Evolutionary conservation across 1,284 basidiomycete genomes (phyloP).

Genomic region (Neonothopanus nambi): DNA sequence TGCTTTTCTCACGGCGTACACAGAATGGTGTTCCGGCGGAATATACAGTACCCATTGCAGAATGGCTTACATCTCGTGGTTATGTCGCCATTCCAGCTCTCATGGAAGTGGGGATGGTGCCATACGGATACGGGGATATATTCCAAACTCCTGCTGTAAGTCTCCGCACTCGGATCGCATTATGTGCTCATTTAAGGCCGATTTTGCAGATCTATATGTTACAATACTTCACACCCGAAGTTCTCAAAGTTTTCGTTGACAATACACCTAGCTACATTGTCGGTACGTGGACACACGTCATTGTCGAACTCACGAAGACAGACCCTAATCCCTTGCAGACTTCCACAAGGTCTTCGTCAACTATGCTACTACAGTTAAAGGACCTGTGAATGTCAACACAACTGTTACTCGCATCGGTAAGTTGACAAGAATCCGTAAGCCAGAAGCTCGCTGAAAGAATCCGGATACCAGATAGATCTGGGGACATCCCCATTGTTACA

Average conservation of each 20-base stretch:
- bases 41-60: conserved; percentile 8
- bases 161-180: too few species aligned
- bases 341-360: conserved; percentile 13
- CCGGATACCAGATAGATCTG: conserved; percentile 2
- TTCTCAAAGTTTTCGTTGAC: conserved; percentile 5
- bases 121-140: conserved; percentile 10
- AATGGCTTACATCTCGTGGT: conserved; percentile 6
- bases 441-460: not conserved
- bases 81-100: conserved; percentile 5
- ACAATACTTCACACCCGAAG: conserved; percentile 11
- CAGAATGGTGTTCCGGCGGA: conserved; percentile 9
- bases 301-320: not conserved
- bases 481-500: conserved; percentile 5
- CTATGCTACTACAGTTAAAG: conserved; percentile 7
- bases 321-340: conserved; percentile 2
- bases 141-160: conserved; percentile 9
- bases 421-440: not conserved
- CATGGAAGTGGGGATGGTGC: conserved; percentile 7
- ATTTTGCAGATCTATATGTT: conserved; percentile 10
- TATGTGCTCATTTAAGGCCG: not conserved
- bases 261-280: conserved; percentile 6
- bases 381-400: conserved; percentile 7
- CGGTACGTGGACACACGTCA: conserved; percentile 1
- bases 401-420: conserved; percentile 9
- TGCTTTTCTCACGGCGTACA: not conserved